Evolutionary conservation across 169 alveolate species (phyloP), one percentile per base, ranked within the genome.

Genomic region (Plasmodium adleri): DNA sequence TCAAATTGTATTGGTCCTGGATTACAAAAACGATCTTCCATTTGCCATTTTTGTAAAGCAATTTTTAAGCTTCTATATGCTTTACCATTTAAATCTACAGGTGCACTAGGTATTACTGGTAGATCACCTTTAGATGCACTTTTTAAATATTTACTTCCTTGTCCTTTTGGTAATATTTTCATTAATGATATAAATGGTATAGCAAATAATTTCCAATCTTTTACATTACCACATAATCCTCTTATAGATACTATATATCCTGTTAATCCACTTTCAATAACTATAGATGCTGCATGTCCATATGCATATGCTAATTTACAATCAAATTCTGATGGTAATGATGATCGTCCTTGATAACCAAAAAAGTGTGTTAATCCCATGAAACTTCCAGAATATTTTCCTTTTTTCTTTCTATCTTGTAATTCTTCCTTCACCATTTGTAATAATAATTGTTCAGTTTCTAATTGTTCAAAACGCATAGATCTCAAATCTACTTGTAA

Each of bases 301-400:
- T 97, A 96, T 26, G 99, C 97, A 83, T 95, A 97, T 6, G 98
- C 99, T 66, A 98, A 95, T 56, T 96, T 95, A 52, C 98, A 96
- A 92, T 98, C 99, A 85, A 98, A 98, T 43, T 94, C 96, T 1
- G 99, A 94, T 28, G 99, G 99, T 95, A 97, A 96, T n/a, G 99
- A 97, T 73, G 99, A 97, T 67, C 99, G 95, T 17, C 99, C 99
- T 92, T 98, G 98, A 95, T 98, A 98, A 12, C 99, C 99, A 92
- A 98, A 98, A 94, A 96, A 98, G 86, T 98, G 99, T 10, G 98
- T 95, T 59, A 98, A 98, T 28, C 99, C 98, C 88, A 97, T 96
- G 90, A 98, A 98, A 86, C 96, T 93, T 15, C 99, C 99, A 22
- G 93, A 94, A 90, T 96, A 97, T 83, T 75, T 92, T 49, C 98